Percentiles rank a stretch among this genome's conserved stretches.
phyloP scores from a whole-genome alignment of 2,329 filamentous ascomycete genomes.

The Diaporthe batatas region DNA sequence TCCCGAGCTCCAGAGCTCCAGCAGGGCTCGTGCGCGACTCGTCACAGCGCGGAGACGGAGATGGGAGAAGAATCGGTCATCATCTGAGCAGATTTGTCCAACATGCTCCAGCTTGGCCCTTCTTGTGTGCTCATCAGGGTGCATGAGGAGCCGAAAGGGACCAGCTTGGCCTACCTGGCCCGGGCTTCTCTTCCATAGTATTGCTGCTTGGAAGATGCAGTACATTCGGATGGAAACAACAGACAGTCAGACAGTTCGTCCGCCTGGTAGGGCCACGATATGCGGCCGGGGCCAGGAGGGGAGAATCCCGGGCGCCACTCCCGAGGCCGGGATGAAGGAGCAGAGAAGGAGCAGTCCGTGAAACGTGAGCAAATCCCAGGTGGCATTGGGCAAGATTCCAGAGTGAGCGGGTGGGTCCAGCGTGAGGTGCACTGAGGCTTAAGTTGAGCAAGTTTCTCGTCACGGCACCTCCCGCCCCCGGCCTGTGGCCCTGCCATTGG shows the following conservation, averaged over 20 bases:
- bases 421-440: conserved; percentile 9
- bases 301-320: conserved; percentile 16
- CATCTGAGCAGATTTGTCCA: neutral
- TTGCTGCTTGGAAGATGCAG: neutral
- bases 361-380: conserved; percentile 1
- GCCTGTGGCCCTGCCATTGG: neutral
- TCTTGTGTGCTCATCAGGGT: neutral
- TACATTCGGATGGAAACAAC: neutral
- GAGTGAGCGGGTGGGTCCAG: conserved; percentile 17
- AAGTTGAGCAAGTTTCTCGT: conserved; percentile 33
- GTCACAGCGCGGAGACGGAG: neutral
- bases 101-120: neutral
- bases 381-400: neutral
- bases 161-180: neutral
- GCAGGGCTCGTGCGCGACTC: conserved; percentile 25
- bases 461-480: conserved; percentile 8
- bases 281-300: neutral
- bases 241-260: neutral
- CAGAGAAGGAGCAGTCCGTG: conserved; percentile 13
- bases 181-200: neutral
- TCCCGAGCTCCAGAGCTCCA: conserved; percentile 2
- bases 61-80: neutral
- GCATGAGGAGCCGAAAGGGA: neutral
- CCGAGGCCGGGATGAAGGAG: conserved; percentile 25
- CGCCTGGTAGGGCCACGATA: conserved; percentile 1